Evolutionary conservation across 495 filamentous ascomycete species (phyloP).

Genomic region (Podospora sp.): DNA sequence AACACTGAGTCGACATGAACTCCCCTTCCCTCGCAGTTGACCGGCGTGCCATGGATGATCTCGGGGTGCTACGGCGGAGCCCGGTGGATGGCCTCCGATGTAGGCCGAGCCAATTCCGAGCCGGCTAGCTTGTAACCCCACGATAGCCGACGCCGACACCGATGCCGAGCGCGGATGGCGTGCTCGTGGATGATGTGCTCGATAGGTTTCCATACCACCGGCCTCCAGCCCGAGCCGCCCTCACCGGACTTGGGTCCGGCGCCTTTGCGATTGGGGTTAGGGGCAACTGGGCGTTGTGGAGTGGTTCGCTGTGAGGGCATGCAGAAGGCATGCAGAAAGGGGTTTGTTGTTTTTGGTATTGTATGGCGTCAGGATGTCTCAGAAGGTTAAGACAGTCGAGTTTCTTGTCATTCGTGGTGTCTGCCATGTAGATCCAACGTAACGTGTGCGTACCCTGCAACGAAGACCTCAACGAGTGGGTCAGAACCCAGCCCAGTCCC

Average conservation of each 20-base stretch:
- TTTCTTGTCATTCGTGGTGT: neutral
- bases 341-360: neutral
- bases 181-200: neutral
- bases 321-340: neutral
- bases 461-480: neutral
- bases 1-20: too few relatives aligned
- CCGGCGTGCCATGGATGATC: neutral
- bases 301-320: neutral
- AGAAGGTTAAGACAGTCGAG: slow-evolving; percentile 3
- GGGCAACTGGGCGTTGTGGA: neutral
- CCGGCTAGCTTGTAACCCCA: too few relatives aligned
- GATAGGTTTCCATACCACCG: neutral
- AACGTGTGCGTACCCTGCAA: neutral
- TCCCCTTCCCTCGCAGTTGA: too few relatives aligned
- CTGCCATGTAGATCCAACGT: neutral
- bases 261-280: neutral
- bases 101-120: neutral
- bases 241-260: neutral
- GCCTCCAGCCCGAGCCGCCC: neutral
- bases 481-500: neutral
- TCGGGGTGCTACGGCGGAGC: neutral
- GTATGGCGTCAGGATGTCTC: slow-evolving; percentile 4
- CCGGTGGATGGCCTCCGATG: slow-evolving; percentile 1
- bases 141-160: neutral
- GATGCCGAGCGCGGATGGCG: neutral